Base-by-base conservation (phyloP, 177 flowering plant species). In the Vitis hybrid region DNA sequence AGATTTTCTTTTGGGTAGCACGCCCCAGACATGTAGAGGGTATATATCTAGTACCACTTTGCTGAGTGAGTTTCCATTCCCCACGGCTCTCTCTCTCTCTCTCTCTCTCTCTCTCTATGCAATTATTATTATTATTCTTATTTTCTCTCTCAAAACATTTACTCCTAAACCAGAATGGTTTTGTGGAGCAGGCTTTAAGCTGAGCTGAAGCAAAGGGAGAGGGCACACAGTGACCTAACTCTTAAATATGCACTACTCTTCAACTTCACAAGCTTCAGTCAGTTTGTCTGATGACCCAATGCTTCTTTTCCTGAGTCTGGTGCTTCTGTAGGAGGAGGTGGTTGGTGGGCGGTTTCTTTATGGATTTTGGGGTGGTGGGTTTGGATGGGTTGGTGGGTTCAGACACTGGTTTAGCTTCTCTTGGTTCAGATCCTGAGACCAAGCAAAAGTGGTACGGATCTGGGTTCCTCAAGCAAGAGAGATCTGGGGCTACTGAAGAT, bases 301-400 rank as follows among this genome's bases (percentile, higher is more conserved):
- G 66, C 71, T 77, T 48, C 78, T 54, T 69, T 77, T 72, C 57
- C 63, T 62, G 15, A 69, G 59, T 69, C 21, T 62, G 11, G 67
- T 55, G 27, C 4, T 73, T 62, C n/a, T 78, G 57, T 68, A 63
- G 62, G 21, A 41, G 46, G 46, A 41, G 46, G 46, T 41, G 46
- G 48, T 58, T 60, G 50, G 21, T 64, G 17, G 24, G n/a, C 21
- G 53, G 61, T 48, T 56, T 49, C 51, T n/a, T 63, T 24, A 87
- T 89, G 93, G 93, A 86, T 76, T 82, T 89, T 77, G 91, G 88
- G 71, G 65, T 77, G 63, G 80, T 80, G 79, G 79, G 86, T 70
- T 76, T 81, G 59, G 88, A 87, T 67, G 86, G 87, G 54, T 64
- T 81, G 52, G 74, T 64, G 74, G 82, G 82, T 70, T 76, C 80